Evolutionary conservation across 192 early-diverging fungal species (phyloP).

Genomic region (Podila epigama): DNA sequence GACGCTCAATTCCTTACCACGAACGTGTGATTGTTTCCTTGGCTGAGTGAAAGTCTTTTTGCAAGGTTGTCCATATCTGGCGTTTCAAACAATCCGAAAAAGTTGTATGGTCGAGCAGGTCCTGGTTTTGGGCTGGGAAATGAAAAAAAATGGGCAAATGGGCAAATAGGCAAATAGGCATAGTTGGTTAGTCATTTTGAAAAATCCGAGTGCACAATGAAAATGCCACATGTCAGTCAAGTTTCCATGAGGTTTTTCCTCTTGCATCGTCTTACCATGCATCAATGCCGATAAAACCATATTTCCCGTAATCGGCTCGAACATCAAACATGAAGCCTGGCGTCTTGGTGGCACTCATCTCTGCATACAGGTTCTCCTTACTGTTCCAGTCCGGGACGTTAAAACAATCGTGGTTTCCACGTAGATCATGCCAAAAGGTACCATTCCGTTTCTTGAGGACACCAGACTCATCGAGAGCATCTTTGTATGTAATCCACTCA

Average conservation of each 20-base stretch:
- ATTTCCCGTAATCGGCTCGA: constrained; percentile 74
- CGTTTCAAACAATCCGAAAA: constrained; percentile 85
- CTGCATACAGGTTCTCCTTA: constrained; percentile 66
- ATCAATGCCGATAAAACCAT: constrained; percentile 86
- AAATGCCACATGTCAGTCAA: no score
- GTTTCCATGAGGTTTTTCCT: no score
- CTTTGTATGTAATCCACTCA: constrained; percentile 84
- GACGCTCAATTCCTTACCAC: constrained; percentile 63
- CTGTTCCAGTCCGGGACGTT: constrained; percentile 71
- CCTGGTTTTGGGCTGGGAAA: constrained; percentile 66
- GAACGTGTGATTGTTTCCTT: constrained; percentile 68
- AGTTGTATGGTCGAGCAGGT: constrained; percentile 84
- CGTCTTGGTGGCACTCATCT: constrained; percentile 58
- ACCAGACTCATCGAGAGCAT: constrained; percentile 61
- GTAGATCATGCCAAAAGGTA: constrained; percentile 81
- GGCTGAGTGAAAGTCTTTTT: constrained; percentile 50
- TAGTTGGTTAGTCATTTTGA: not conserved
- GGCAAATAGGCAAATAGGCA: not conserved
- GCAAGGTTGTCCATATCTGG: constrained; percentile 78
- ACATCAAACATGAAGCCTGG: constrained; percentile 66
- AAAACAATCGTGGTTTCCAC: constrained; percentile 97
- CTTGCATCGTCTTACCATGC: constrained; percentile 61
- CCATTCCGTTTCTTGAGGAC: constrained; percentile 58
- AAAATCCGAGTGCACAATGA: not conserved
- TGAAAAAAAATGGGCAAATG: not conserved